Percentiles rank a stretch among this genome's conserved stretches.
Evolutionary conservation across 164 flowering plant genomes (phyloP).

Genomic region (Kalanchoe fedtschenkoi): DNA sequence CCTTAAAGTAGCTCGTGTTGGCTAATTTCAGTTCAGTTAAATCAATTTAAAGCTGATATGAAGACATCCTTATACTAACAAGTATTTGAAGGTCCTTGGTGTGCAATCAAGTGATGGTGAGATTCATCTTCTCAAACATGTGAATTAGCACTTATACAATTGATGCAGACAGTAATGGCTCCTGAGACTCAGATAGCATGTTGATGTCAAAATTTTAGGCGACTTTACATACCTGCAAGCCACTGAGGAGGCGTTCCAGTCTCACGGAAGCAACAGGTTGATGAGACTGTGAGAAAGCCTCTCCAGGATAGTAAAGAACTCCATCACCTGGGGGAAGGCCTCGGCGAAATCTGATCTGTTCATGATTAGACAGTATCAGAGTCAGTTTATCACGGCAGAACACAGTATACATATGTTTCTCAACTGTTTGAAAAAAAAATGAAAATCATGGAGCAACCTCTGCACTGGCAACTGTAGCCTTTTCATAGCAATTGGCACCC

Average conservation of each 20-base stretch:
- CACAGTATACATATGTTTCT: not conserved
- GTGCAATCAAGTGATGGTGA: too few species aligned
- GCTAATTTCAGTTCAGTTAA: too few species aligned
- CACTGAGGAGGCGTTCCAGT: conserved; percentile 82
- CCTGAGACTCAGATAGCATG: not conserved
- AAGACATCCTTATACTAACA: too few species aligned
- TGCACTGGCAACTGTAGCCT: conserved; percentile 82
- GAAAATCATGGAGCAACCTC: conserved; percentile 40
- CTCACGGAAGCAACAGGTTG: conserved; percentile 84
- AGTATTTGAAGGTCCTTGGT: too few species aligned
- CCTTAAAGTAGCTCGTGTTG: too few species aligned
- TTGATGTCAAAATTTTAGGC: not conserved
- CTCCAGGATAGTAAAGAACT: conserved; percentile 88
- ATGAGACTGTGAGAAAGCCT: conserved; percentile 68
- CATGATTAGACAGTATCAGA: not conserved
- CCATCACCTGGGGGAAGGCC: conserved; percentile 99
- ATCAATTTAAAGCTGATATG: too few species aligned
- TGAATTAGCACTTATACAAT: not conserved
- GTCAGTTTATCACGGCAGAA: not conserved
- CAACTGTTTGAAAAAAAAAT: not conserved
- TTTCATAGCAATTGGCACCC: conserved; percentile 99
- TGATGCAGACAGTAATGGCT: not conserved
- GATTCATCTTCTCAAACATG: too few species aligned
- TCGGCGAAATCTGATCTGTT: conserved; percentile 80
- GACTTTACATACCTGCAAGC: conserved; percentile 63